These are phyloP conservation scores for Leishmania tarentolae DNA, from an alignment of 208 protist species.

Conservation along the genomic window DNA sequence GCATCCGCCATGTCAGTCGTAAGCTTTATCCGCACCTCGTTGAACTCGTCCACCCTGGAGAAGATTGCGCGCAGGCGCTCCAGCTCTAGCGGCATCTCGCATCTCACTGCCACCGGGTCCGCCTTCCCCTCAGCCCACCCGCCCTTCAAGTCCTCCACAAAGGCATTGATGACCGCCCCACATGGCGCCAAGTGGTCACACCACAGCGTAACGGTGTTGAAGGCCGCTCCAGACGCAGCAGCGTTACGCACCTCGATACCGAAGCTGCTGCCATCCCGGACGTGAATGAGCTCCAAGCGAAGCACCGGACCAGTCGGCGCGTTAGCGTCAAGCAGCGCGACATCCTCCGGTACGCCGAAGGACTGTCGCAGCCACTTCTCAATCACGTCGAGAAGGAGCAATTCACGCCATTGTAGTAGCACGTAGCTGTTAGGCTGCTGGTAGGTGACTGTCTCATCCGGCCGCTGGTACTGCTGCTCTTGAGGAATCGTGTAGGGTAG, in stretches of 20 bases:
- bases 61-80: conserved; percentile 59
- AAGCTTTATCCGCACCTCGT: conserved; percentile 85
- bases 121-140: conserved; percentile 30
- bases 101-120: conserved; percentile 31
- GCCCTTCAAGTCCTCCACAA: conserved; percentile 54
- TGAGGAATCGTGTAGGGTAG: conserved; percentile 18
- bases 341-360: conserved; percentile 44
- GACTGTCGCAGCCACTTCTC: conserved; percentile 50
- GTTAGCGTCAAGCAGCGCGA: conserved; percentile 31
- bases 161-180: conserved; percentile 82
- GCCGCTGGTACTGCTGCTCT: conserved; percentile 9
- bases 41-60: conserved; percentile 83
- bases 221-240: conserved; percentile 6
- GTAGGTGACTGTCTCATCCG: conserved; percentile 13
- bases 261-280: conserved; percentile 66
- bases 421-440: conserved; percentile 39
- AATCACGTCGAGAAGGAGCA: conserved; percentile 39
- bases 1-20: conserved; percentile 94
- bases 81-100: conserved; percentile 86
- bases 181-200: conserved; percentile 86
- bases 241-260: conserved; percentile 47
- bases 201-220: conserved; percentile 49
- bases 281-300: conserved; percentile 56
- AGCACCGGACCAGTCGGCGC: conserved; percentile 31
- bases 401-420: conserved; percentile 50